phyloP scores from a whole-genome alignment of 1,284 basidiomycete genomes.

The Amylostereum areolatum region DNA sequence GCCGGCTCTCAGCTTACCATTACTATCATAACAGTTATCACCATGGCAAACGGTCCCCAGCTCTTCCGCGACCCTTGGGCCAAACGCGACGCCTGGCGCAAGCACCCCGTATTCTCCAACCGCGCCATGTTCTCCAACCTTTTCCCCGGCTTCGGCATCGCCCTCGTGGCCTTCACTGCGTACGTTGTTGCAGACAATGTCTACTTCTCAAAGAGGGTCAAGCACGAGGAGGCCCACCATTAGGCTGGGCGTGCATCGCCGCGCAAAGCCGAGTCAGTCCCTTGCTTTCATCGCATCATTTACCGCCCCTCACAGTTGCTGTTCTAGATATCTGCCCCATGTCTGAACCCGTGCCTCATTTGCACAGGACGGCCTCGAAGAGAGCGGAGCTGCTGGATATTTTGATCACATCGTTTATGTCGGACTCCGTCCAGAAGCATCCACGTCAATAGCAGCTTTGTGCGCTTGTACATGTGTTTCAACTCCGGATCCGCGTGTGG shows the following conservation, averaged over 20 bases:
- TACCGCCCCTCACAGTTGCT: too few species aligned
- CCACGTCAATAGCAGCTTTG: too few species aligned
- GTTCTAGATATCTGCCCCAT: too few species aligned
- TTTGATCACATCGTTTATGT: too few species aligned
- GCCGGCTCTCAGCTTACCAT: too few species aligned
- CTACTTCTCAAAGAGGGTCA: slow-evolving; percentile 29
- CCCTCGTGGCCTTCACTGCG: slow-evolving; percentile 82
- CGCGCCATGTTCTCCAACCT: slow-evolving; percentile 81
- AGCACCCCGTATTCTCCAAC: slow-evolving; percentile 80
- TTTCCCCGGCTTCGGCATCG: slow-evolving; percentile 92
- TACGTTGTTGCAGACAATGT: slow-evolving; percentile 85
- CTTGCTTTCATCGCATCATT: too few species aligned
- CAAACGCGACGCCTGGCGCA: slow-evolving; percentile 90
- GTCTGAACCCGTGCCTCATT: too few species aligned
- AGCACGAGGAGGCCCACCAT: slow-evolving; percentile 23
- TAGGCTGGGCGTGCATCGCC: not conserved
- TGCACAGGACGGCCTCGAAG: too few species aligned
- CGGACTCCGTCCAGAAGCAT: too few species aligned
- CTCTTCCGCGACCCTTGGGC: slow-evolving; percentile 93
- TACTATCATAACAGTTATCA: not conserved
- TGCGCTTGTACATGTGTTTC: too few species aligned
- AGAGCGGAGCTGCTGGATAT: too few species aligned
- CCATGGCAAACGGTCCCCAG: slow-evolving; percentile 33
- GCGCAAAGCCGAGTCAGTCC: slow-evolving; percentile 1
- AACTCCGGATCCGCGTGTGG: too few species aligned